Percentiles rank a stretch among this genome's conserved stretches.
phyloP scores from a whole-genome alignment of 148 eudicot species.

The Arbutus unedo region DNA sequence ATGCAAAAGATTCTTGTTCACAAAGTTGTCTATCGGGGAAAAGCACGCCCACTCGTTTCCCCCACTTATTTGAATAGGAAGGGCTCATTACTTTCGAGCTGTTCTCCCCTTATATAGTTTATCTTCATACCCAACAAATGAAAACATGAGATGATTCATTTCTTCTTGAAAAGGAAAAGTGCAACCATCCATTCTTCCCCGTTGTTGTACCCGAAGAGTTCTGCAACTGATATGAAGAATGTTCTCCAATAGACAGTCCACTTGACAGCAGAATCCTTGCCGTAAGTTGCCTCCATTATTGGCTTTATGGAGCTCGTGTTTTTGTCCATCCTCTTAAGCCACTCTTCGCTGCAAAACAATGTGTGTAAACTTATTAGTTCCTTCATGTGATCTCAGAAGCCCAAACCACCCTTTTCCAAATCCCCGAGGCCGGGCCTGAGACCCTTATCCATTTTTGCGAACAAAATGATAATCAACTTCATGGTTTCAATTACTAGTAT shows the following conservation, averaged over 20 bases:
- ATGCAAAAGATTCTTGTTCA: not conserved
- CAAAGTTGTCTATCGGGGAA: no score
- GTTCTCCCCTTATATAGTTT: no score
- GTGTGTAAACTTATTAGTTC: not conserved
- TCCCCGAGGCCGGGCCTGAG: no score
- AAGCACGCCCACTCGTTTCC: no score
- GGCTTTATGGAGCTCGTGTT: conserved; percentile 56
- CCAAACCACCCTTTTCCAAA: not conserved
- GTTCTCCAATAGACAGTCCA: conserved; percentile 97
- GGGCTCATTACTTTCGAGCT: no score
- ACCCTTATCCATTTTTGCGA: no score
- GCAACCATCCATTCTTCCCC: conserved; percentile 99
- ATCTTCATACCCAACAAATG: not conserved
- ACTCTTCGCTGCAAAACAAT: conserved; percentile 67
- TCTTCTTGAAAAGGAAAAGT: conserved; percentile 76
- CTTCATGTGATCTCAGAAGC: not conserved
- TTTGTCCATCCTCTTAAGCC: conserved; percentile 86
- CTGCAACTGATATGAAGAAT: conserved; percentile 89
- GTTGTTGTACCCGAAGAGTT: conserved; percentile 74
- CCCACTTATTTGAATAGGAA: not conserved
- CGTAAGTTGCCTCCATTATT: conserved; percentile 89
- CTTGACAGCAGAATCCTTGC: conserved; percentile 74
- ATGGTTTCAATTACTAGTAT: not conserved
- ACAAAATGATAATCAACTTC: not conserved
- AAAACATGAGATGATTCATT: conserved; percentile 25